Percentiles rank a stretch among this genome's conserved stretches.
Conservation (phyloP, 2,329 filamentous ascomycete species). For the Paramyrothecium sp. region DNA sequence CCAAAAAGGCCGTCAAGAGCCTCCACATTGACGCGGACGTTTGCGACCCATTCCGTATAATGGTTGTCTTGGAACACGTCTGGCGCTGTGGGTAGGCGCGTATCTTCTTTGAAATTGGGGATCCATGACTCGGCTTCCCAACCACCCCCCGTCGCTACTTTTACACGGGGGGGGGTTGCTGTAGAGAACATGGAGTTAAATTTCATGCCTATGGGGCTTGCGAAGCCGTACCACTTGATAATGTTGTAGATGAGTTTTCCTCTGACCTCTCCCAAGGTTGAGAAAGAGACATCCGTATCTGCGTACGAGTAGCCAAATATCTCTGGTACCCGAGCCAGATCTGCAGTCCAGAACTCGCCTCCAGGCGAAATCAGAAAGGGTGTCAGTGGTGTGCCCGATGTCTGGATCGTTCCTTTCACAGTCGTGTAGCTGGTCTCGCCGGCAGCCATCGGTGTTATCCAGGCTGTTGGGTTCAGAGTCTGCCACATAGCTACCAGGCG, state of each 20-base stretch:
- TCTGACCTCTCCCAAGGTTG: constrained; percentile 21
- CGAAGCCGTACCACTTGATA: constrained; percentile 45
- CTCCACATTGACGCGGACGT: constrained; percentile 60
- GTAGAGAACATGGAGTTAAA: not conserved
- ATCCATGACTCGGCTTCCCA: not conserved
- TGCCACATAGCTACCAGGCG: constrained; percentile 78
- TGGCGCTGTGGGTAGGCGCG: not conserved
- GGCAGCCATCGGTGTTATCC: constrained; percentile 56
- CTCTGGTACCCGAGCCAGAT: constrained; percentile 55
- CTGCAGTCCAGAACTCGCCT: constrained; percentile 68
- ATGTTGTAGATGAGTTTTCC: constrained; percentile 41
- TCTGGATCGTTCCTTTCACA: constrained; percentile 49
- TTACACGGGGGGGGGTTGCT: constrained; percentile 18
- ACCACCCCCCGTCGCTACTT: constrained; percentile 17
- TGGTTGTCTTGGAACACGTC: constrained; percentile 34
- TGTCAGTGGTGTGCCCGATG: constrained; percentile 56
- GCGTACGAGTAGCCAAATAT: constrained; percentile 74
- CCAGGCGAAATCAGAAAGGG: constrained; percentile 62
- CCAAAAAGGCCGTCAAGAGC: constrained; percentile 59
- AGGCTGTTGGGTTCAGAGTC: constrained; percentile 65
- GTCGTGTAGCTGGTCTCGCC: constrained; percentile 62
- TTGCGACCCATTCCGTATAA: constrained; percentile 67
- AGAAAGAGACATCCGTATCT: constrained; percentile 44
- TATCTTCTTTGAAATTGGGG: not conserved
- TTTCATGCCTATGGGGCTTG: constrained; percentile 24